Conservation (phyloP, 169 alveolate genomes). For the Eimeria praecox region DNA sequence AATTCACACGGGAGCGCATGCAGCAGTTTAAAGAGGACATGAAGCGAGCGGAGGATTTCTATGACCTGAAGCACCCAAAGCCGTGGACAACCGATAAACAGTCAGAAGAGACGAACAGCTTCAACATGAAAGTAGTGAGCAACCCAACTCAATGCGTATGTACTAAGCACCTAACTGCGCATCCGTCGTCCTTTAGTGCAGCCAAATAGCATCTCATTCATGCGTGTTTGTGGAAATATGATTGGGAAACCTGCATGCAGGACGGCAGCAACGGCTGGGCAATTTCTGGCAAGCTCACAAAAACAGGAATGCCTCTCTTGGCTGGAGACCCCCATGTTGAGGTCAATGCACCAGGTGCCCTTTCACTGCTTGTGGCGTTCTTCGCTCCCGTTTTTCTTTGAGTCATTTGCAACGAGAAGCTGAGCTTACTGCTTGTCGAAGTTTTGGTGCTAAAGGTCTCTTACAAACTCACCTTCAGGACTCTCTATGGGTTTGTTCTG, state of each 20-base stretch:
- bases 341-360: constrained; percentile 82
- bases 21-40: constrained; percentile 17
- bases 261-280: constrained; percentile 89
- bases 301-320: constrained; percentile 90
- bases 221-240: not conserved
- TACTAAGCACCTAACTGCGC: not conserved
- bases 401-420: not conserved
- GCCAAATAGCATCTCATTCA: not conserved
- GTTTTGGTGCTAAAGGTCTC: not conserved
- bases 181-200: not conserved
- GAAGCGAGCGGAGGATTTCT: constrained; percentile 25
- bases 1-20: constrained; percentile 39
- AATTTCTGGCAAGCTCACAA: constrained; percentile 89
- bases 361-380: not conserved
- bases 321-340: constrained; percentile 91
- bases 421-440: not conserved
- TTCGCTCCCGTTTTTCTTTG: not conserved
- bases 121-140: constrained; percentile 23
- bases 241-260: not conserved
- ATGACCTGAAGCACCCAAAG: constrained; percentile 45
- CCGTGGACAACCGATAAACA: constrained; percentile 5
- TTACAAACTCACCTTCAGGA: not conserved
- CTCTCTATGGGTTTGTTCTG: not conserved
- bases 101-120: not conserved
- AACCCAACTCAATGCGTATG: not conserved